Evolutionary conservation across 148 eudicot genomes (phyloP).

Genomic region (Heliosperma pusillum): DNA sequence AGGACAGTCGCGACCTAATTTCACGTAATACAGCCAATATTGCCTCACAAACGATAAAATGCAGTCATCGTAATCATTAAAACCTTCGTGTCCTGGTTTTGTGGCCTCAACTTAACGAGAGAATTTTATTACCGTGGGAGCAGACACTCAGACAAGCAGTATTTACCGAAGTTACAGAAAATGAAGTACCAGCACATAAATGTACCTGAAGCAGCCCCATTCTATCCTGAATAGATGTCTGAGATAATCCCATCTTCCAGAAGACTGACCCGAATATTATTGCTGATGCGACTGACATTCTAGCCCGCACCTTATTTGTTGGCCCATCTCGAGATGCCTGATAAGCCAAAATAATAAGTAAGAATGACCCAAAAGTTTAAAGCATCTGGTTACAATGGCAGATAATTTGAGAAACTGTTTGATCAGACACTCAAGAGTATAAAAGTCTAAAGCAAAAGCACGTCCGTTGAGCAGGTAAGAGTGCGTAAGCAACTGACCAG

Average conservation of each 20-base stretch:
- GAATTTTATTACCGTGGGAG: neutral
- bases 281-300: conserved; percentile 98
- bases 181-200: neutral
- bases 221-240: conserved; percentile 95
- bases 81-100: too few relatives aligned
- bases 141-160: conserved; percentile 1
- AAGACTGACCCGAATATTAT: conserved; percentile 96
- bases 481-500: neutral
- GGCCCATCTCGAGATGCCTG: conserved; percentile 99
- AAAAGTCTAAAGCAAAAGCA: neutral
- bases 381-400: neutral
- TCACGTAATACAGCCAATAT: too few relatives aligned
- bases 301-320: conserved; percentile 86
- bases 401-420: conserved; percentile 5
- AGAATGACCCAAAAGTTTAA: conserved; percentile 9
- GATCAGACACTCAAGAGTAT: neutral
- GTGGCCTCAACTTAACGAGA: neutral
- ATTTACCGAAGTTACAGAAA: neutral
- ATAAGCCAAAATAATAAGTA: conserved; percentile 21
- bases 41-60: too few relatives aligned
- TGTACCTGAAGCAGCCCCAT: conserved; percentile 96
- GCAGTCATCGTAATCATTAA: too few relatives aligned
- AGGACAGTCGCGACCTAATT: too few relatives aligned
- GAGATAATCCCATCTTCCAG: conserved; percentile 98
- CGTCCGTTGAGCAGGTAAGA: conserved; percentile 1